Evolutionary conservation across 305 asterid genomes (phyloP).

Genomic region (Caryopteris hybrid): DNA sequence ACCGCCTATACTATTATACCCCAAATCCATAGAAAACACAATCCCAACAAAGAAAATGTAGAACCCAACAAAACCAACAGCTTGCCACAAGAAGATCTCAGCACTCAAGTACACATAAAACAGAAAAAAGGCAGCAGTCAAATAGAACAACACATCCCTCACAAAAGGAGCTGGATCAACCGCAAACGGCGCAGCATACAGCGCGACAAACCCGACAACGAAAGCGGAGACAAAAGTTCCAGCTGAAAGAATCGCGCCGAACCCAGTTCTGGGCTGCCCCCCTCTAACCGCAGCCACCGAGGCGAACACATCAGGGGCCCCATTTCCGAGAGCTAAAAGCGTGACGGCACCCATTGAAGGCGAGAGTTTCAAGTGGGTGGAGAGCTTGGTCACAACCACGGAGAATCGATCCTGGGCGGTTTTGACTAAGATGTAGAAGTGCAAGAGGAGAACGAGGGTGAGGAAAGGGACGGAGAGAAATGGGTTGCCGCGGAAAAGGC

Average conservation of each 20-base stretch:
- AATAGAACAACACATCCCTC: slow-evolving; percentile 86
- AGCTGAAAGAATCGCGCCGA: slow-evolving; percentile 92
- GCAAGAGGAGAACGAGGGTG: slow-evolving; percentile 45
- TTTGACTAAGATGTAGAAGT: slow-evolving; percentile 79
- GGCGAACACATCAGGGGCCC: slow-evolving; percentile 96
- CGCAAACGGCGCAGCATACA: slow-evolving; percentile 77
- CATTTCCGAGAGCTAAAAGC: slow-evolving; percentile 87
- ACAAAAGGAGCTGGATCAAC: slow-evolving; percentile 84
- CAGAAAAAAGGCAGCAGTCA: slow-evolving; percentile 69
- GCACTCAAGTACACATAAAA: slow-evolving; percentile 93
- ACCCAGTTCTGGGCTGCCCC: slow-evolving; percentile 87
- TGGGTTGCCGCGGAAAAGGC: slow-evolving; percentile 45
- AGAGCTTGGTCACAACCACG: slow-evolving; percentile 75
- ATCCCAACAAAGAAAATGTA: slow-evolving; percentile 83
- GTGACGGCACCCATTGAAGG: slow-evolving; percentile 99
- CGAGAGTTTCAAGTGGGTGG: slow-evolving; percentile 56
- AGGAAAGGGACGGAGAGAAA: slow-evolving; percentile 63
- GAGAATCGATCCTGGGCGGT: slow-evolving; percentile 90
- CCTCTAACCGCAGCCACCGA: slow-evolving; percentile 91
- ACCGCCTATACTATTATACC: slow-evolving; percentile 30
- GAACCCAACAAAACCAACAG: slow-evolving; percentile 85
- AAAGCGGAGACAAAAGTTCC: slow-evolving; percentile 96
- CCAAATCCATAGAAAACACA: slow-evolving; percentile 91
- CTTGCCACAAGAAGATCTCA: slow-evolving; percentile 96
- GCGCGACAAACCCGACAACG: slow-evolving; percentile 93